Base-by-base conservation (phyloP, 78 protist species). In the Creolimax fragrantissima region DNA sequence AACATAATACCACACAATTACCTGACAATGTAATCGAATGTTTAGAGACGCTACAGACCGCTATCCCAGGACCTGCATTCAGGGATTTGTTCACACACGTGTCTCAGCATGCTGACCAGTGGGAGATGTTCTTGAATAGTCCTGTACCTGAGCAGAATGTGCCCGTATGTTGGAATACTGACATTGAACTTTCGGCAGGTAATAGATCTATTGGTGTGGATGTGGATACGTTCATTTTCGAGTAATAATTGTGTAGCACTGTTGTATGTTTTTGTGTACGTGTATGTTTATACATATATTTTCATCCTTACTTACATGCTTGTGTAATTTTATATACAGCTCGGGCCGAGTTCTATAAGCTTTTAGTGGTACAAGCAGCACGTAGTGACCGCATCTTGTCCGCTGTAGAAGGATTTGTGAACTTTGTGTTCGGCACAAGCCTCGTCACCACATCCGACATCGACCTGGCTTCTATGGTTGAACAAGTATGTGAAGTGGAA, bases 341-440 rank as follows among this genome's bases (percentile, higher is more conserved):
- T 5, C 86, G 5, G 4, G 86, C 37, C 42, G 86, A 35, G 44
- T 11, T 83, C 39, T n/a, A 83, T 41, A 35, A 81, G 41, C 67
- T 96, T 83, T 93, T 97, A 37, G 74, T 98, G 74, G 66, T 95
- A 86, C 96, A 93, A 94, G 95, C 95, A 5, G 89, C 97, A 91
- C 94, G 98, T 39, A 94, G 95, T 32, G 99, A 98, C 85, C 93
- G 93, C 2, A 35, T 96, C 42, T 35, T 91, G 24, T 4, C 89
- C 6, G 44, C 43, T 35, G 37, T 41, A 5, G 47, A 85, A 5
- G 3, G 44, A n/a, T 4, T 84, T 84, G 35, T 84, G 17, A 5
- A 5, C 39, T 5, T 37, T 5, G 88, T 35, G 39, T 85, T 41
- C 17, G 89, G 17, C 43, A 24, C 43, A 36, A 85, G 7, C 45